Percentiles rank a stretch among this genome's conserved stretches.
Conservation (phyloP, 805 yeast genomes). For the Yamadazyma akitaensis region DNA sequence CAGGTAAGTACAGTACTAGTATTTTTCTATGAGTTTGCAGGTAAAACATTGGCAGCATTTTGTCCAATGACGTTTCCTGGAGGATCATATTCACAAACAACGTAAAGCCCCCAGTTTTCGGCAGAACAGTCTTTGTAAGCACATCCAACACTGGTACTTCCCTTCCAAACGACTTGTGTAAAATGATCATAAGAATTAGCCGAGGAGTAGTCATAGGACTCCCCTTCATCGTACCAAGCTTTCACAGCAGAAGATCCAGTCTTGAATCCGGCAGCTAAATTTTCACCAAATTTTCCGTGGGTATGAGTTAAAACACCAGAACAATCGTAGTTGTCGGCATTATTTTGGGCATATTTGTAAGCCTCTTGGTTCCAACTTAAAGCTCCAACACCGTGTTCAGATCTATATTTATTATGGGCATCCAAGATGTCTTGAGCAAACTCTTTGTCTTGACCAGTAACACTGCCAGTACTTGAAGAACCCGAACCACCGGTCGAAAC, state of each 20-base stretch:
- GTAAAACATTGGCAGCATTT: conserved; percentile 17
- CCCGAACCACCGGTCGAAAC: conserved; percentile 5
- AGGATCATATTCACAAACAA: conserved; percentile 74
- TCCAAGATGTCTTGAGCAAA: conserved; percentile 48
- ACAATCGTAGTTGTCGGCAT: conserved; percentile 48
- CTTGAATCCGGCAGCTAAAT: conserved; percentile 36
- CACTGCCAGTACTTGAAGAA: conserved; percentile 9
- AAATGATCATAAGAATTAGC: conserved; percentile 55
- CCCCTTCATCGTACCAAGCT: conserved; percentile 42
- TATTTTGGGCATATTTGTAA: conserved; percentile 51
- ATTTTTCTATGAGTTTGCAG: background rate
- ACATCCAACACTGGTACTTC: conserved; percentile 65
- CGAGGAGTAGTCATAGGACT: conserved; percentile 24
- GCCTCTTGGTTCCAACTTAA: conserved; percentile 56
- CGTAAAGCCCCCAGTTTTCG: conserved; percentile 48
- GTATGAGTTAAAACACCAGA: conserved; percentile 38
- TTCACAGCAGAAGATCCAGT: conserved; percentile 30
- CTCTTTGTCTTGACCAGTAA: conserved; percentile 19
- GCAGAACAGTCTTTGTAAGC: conserved; percentile 58
- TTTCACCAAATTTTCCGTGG: conserved; percentile 40
- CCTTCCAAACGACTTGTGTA: conserved; percentile 76
- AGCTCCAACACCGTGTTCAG: conserved; percentile 47
- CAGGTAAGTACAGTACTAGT: background rate
- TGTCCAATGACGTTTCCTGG: conserved; percentile 67
- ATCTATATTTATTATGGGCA: conserved; percentile 60